Percentiles rank a stretch among this genome's conserved stretches.
Conservation (phyloP, 1,284 basidiomycete genomes). For the Trichosporon inkin region DNA sequence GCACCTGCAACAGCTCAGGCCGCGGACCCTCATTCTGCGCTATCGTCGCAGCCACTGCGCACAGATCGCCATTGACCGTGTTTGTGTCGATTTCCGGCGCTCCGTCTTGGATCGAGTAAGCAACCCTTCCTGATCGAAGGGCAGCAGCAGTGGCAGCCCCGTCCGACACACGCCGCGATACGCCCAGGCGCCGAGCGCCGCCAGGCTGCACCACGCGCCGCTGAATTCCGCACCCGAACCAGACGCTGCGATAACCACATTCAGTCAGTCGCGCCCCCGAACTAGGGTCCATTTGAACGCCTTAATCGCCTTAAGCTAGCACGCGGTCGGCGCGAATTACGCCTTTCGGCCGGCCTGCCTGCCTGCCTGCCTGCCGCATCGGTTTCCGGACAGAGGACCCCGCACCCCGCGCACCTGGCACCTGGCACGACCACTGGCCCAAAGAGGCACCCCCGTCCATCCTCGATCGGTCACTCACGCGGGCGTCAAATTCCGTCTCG, state of each 20-base stretch:
- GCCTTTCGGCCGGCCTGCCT: background rate
- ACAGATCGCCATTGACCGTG: conserved; percentile 4
- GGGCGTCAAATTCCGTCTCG: background rate
- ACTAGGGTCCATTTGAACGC: background rate
- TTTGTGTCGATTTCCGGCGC: background rate
- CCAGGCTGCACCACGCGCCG: background rate
- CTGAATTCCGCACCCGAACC: background rate
- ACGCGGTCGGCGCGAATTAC: too few relatives aligned
- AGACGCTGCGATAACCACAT: conserved; percentile 1
- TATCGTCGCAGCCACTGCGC: conserved; percentile 2
- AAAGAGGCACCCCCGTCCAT: background rate
- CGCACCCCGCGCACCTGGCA: too few relatives aligned
- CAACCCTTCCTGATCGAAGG: too few relatives aligned
- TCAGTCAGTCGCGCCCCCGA: background rate
- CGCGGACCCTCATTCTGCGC: background rate
- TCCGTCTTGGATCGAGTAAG: background rate
- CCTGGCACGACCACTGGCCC: background rate
- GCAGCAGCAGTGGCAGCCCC: too few relatives aligned
- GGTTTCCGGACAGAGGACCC: background rate
- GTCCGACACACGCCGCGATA: background rate
- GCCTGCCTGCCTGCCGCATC: background rate
- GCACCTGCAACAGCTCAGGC: background rate
- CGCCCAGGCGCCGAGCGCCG: background rate
- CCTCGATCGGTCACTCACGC: background rate
- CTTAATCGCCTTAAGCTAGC: background rate